Conservation (phyloP, 805 yeast species). For the Huiozyma naganishii region DNA sequence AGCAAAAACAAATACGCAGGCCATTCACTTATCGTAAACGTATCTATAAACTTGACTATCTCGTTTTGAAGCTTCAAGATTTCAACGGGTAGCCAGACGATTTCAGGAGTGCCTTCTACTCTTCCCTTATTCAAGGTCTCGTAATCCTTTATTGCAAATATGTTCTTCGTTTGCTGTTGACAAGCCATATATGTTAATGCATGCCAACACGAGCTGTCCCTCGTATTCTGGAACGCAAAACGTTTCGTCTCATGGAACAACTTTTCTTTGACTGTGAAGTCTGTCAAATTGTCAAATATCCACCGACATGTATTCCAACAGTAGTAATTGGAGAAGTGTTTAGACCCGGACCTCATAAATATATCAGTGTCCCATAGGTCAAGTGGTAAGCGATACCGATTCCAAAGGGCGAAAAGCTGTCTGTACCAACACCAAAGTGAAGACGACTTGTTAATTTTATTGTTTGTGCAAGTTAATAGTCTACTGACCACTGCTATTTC, state of each 20-base stretch:
- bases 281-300: constrained; percentile 17
- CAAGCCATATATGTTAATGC: constrained; percentile 16
- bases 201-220: constrained; percentile 31
- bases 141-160: constrained; percentile 7
- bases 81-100: background rate
- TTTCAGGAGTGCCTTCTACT: background rate
- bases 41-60: constrained; percentile 10
- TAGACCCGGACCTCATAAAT: constrained; percentile 20
- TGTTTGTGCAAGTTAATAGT: constrained; percentile 26
- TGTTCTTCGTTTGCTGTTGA: constrained; percentile 2
- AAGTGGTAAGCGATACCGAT: background rate
- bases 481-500: constrained; percentile 12
- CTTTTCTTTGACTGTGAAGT: constrained; percentile 2
- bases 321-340: constrained; percentile 31
- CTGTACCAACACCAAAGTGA: constrained; percentile 29
- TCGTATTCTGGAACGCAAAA: constrained; percentile 20
- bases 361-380: background rate
- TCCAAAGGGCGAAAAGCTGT: constrained; percentile 16
- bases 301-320: constrained; percentile 32
- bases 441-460: constrained; percentile 31
- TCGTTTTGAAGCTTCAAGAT: constrained; percentile 2
- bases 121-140: background rate
- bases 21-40: constrained; percentile 12
- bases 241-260: constrained; percentile 9
- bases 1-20: constrained; percentile 21